Evolutionary conservation across 768 basidiomycete species (phyloP).

Genomic region (Lentinula guzmanii): DNA sequence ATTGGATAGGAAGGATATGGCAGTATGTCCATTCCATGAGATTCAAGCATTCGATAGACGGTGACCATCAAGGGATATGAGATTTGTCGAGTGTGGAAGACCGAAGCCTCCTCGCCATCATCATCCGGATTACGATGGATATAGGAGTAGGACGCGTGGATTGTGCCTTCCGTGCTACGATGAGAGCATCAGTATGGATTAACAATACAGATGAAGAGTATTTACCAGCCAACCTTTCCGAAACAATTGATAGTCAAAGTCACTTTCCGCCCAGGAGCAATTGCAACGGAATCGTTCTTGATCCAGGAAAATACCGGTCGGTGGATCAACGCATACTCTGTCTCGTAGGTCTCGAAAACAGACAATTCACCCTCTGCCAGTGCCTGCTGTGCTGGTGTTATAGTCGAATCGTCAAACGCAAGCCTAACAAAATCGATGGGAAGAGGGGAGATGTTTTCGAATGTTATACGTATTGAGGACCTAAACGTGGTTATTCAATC

Average conservation of each 20-base stretch:
- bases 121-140: conserved; percentile 36
- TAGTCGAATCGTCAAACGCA: conserved; percentile 88
- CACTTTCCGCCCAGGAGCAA: conserved; percentile 66
- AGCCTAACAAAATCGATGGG: conserved; percentile 83
- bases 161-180: conserved; percentile 64
- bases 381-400: conserved; percentile 66
- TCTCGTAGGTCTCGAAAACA: conserved; percentile 85
- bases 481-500: conserved; percentile 32
- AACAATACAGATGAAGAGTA: background rate
- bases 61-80: conserved; percentile 88
- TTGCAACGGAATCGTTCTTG: conserved; percentile 38
- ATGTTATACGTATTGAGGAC: conserved; percentile 74
- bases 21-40: conserved; percentile 75
- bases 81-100: conserved; percentile 84
- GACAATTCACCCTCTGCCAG: conserved; percentile 77
- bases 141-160: conserved; percentile 82
- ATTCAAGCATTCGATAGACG: conserved; percentile 93
- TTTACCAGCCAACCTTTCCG: conserved; percentile 92
- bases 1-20: conserved; percentile 42
- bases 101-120: conserved; percentile 19
- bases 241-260: conserved; percentile 68
- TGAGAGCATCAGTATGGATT: conserved; percentile 8
- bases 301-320: conserved; percentile 81
- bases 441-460: conserved; percentile 84
- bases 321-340: conserved; percentile 74